phyloP scores from a whole-genome alignment of 148 eudicot genomes.

The Amaranthus cruentus region DNA sequence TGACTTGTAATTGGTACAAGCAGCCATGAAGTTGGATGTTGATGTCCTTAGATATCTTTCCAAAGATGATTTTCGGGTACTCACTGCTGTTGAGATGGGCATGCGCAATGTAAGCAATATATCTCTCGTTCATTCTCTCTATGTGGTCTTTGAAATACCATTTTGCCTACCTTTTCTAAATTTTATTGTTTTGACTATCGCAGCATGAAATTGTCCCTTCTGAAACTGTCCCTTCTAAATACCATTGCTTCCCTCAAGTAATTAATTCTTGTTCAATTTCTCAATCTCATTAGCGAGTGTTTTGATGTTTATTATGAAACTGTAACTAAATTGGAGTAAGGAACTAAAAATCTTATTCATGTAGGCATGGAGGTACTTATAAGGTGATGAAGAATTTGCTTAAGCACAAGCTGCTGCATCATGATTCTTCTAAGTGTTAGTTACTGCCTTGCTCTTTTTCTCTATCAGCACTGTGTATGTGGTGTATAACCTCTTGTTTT shows the following conservation, averaged over 20 bases:
- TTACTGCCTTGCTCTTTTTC: conserved; percentile 4
- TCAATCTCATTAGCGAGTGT: not conserved
- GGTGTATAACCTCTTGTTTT: not conserved
- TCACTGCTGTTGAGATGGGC: conserved; percentile 95
- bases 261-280: not conserved
- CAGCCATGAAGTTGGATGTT: conserved; percentile 81
- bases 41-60: conserved; percentile 75
- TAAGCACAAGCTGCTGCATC: conserved; percentile 91
- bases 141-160: not conserved
- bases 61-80: conserved; percentile 91
- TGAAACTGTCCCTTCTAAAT: conserved; percentile 41
- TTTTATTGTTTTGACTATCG: not conserved
- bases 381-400: conserved; percentile 95
- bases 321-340: too few relatives aligned
- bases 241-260: conserved; percentile 91
- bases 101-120: conserved; percentile 66
- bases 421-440: conserved; percentile 87
- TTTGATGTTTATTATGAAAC: not conserved
- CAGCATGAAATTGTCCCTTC: conserved; percentile 96
- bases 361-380: conserved; percentile 89
- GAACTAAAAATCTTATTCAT: too few relatives aligned
- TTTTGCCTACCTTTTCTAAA: not conserved
- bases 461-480: not conserved
- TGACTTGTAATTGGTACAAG: not conserved
- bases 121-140: too few relatives aligned